A percentile compares a stretch with the other conserved stretches of the same genome.
phyloP scores from a whole-genome alignment of 352 stramenopile species.

The Globisporangium cylindrosporum region DNA sequence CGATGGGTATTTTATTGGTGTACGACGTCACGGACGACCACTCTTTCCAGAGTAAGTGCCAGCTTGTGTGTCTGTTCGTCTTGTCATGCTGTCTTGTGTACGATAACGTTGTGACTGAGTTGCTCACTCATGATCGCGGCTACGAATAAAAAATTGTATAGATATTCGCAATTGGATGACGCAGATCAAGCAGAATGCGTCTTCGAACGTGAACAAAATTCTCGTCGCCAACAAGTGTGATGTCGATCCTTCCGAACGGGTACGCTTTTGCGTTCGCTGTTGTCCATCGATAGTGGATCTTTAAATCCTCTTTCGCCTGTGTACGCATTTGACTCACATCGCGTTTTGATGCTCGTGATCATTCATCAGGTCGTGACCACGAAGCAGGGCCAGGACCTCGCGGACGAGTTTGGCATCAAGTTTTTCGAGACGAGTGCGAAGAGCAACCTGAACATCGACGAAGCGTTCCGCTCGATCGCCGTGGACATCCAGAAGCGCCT shows the following conservation, averaged over 20 bases:
- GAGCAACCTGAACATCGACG: conserved; percentile 92
- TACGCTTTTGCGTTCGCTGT: conserved; percentile 21
- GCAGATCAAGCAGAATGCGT: conserved; percentile 96
- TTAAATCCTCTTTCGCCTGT: not conserved
- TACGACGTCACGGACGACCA: conserved; percentile 93
- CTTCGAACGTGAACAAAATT: conserved; percentile 99
- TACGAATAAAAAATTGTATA: conserved; percentile 17
- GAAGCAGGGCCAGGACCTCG: conserved; percentile 91
- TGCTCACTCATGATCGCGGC: not conserved
- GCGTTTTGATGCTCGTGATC: not conserved
- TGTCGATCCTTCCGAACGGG: conserved; percentile 93
- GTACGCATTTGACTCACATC: not conserved
- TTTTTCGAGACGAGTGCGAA: conserved; percentile 95
- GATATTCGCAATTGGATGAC: conserved; percentile 91
- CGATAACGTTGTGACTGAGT: not conserved
- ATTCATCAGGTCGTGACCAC: conserved; percentile 81
- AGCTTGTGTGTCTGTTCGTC: not conserved
- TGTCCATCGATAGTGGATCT: not conserved
- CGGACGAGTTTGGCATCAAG: conserved; percentile 92
- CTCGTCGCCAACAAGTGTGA: conserved; percentile 99
- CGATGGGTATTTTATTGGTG: conserved; percentile 90
- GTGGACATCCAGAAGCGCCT: conserved; percentile 88
- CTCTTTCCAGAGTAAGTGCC: conserved; percentile 85
- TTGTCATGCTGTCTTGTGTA: not conserved
- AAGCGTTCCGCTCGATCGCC: conserved; percentile 85